phyloP scores from a whole-genome alignment of 2,329 filamentous ascomycete species.

The Fusarium sp. region DNA sequence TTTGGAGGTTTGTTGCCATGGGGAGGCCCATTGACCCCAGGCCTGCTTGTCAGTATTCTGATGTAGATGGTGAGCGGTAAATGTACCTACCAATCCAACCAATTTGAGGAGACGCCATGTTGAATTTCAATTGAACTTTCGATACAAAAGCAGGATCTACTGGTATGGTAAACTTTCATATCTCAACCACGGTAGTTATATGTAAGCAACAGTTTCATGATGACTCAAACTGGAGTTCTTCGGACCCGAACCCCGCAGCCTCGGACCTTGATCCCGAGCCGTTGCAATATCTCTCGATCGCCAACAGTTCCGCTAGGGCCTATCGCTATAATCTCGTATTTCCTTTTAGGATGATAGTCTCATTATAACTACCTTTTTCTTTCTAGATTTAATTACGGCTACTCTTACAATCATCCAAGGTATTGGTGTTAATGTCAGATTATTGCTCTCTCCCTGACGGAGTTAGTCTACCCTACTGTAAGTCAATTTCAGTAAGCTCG shows the following conservation, averaged over 20 bases:
- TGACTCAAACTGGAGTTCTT: too few species aligned
- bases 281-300: too few species aligned
- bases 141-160: too few species aligned
- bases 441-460: fast-evolving
- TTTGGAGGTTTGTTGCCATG: slow-evolving; percentile 62
- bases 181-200: fast-evolving
- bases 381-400: too few species aligned
- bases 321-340: too few species aligned
- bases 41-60: slow-evolving; percentile 40
- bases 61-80: fast-evolving
- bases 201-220: neutral
- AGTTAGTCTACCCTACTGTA: neutral
- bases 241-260: too few species aligned
- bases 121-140: too few species aligned
- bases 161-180: fast-evolving
- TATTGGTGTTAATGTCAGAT: neutral
- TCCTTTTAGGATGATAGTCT: too few species aligned
- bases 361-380: too few species aligned
- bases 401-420: fast-evolving
- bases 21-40: slow-evolving; percentile 62
- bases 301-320: too few species aligned
- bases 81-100: slow-evolving; percentile 29
- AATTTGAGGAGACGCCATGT: slow-evolving; percentile 9
- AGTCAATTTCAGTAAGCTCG: too few species aligned
- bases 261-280: too few species aligned